Base-by-base conservation (phyloP, 768 basidiomycete genomes). In the Phaeolepiota aurea region DNA sequence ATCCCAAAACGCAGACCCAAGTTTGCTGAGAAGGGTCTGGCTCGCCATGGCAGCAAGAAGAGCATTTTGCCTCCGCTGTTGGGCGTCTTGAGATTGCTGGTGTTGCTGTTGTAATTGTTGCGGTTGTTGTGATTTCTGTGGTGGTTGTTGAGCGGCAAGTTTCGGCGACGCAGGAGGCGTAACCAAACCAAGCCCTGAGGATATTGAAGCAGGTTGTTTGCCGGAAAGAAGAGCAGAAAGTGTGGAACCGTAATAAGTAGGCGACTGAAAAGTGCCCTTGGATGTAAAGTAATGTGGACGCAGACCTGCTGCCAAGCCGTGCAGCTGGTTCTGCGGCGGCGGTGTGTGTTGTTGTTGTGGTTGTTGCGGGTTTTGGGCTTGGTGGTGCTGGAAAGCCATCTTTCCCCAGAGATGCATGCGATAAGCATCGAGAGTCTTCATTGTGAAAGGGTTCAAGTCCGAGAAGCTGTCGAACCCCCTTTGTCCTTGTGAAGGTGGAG, bases 321-420 rank as follows among this genome's bases (percentile, higher is more conserved):
- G 48, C n/a, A 35, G 50, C 21, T 47, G 47, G 33, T 45, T 41
- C 2, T 60, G 62, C 44, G 64, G 55, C 34, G 59, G 58, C 34
- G 63, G 44, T 2, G 33, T 51, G 20, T 43, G 49, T 46, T 66
- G 74, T 52, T 62, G 54, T 35, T 46, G 52, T 38, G 58, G 63
- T 43, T 65, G 56, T 32, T 61, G 58, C 37, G 61, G 61, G n/a
- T 69, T 56, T 40, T 65, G 56, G 45, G 58, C 44, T 47, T 55
- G 40, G 31, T 64, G 64, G 16, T 76, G 83, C 49, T 89, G 88
- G 21, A 78, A 71, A 0, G 89, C 89, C 79, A 94, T 87, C 63
- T 84, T 77, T 22, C 81, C 77, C 92, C 91, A 94, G 0, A 96
- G 69, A 46, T 94, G 91, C 86, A 91, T 91, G 31, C 91, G 76